These are phyloP conservation scores for Tulasnella sp. DNA, from an alignment of 768 basidiomycete genomes.

Conservation along the genomic window DNA sequence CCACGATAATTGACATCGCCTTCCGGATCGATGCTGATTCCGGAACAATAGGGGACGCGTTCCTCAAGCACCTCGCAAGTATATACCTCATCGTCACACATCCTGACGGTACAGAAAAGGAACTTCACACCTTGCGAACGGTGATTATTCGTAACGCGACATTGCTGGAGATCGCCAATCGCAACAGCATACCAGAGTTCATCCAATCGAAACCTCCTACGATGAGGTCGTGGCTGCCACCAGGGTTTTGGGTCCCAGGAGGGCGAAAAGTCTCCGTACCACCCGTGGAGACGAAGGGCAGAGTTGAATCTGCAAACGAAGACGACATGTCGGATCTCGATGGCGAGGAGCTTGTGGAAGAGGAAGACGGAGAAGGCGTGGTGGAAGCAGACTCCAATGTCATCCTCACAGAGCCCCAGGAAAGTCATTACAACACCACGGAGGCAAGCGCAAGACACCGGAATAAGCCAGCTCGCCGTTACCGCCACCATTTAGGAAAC, in stretches of 20 bases:
- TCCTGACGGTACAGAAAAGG: constrained; percentile 51
- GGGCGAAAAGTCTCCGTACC: background rate
- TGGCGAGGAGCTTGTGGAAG: background rate
- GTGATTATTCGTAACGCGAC: constrained; percentile 63
- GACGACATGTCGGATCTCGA: too few species aligned
- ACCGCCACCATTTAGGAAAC: too few species aligned
- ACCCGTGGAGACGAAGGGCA: background rate
- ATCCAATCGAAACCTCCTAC: constrained; percentile 62
- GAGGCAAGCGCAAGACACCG: too few species aligned
- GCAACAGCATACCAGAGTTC: constrained; percentile 52
- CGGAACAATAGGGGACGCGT: constrained; percentile 53
- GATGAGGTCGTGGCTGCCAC: constrained; percentile 53
- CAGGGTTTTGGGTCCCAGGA: background rate
- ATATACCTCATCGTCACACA: constrained; percentile 61
- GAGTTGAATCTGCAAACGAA: too few species aligned
- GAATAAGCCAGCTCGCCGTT: too few species aligned
- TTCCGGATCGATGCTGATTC: background rate
- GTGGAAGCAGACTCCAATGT: too few species aligned
- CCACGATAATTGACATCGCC: constrained; percentile 18
- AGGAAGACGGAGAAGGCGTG: constrained; percentile 4
- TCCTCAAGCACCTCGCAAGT: constrained; percentile 67
- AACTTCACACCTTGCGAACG: constrained; percentile 53
- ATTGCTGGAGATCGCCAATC: constrained; percentile 42
- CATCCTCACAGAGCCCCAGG: too few species aligned
- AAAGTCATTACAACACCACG: too few species aligned